These are phyloP conservation scores for Triticum aestivum DNA, from an alignment of 176 grass and related monocot genomes.

Conservation along the genomic window IWGSC_CS_RefSeq_v2.1 NC_057812.1:88705154-88705653, in stretches of 20 bases:
- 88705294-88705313: background rate
- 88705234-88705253: background rate
- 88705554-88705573: conserved; percentile 13
- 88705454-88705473: conserved; percentile 94
- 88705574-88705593: background rate
- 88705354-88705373: conserved; percentile 8
- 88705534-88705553: conserved; percentile 66
- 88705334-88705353: background rate
- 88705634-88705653: background rate
- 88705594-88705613: background rate
- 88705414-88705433: conserved; percentile 71
- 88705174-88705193: background rate
- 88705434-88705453: conserved; percentile 97
- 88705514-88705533: conserved; percentile 80
- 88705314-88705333: background rate
- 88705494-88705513: conserved; percentile 91
- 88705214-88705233: background rate
- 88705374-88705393: background rate
- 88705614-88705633: background rate
- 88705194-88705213: background rate
- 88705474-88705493: conserved; percentile 77
- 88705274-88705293: background rate
- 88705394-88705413: conserved; percentile 21
- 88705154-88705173: background rate
- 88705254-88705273: conserved; percentile 1